Base-by-base conservation (phyloP, 768 basidiomycete genomes). In the Pleurotus salmoneostramineus region DNA sequence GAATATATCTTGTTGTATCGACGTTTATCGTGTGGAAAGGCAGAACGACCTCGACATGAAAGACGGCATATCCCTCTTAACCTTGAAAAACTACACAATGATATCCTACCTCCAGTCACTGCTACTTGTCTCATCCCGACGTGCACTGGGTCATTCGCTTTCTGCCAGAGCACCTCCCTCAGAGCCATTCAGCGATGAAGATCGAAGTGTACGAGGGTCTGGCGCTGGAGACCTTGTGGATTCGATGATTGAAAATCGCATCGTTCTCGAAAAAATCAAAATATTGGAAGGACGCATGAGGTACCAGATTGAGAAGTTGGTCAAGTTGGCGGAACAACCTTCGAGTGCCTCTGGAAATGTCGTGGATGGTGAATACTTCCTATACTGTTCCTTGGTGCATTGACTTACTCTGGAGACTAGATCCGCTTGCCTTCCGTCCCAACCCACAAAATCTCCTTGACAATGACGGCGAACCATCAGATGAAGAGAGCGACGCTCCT, bases 271-370 rank as follows among this genome's bases (percentile, higher is more conserved):
- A 68, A 98, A 97, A 74, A 79, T 89, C 49, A 88, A 88, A 59
- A 79, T 84, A 0, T 79, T 99, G 21, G 95, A 98, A 71, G 78
- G 79, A 55, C 87, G 91, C 66, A 89, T 99, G 81, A 84, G 82
- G 49, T 98, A 99, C 70, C 97, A 98, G 69, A 93, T 99, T 64
- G 94, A 98, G 63, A 98, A 98, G 69, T 83, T 99, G 14, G 83
- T 95, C 31, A 81, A 83, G 59, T 71, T 91, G 4, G 88, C 93
- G 0, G 84, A 88, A 57, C 87, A 90, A 63, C 15, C 55, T 34
- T 74, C 78, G 14, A 71, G 76, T 21, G 71, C 76, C 61, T 73
- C 68, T 50, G 64, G 71, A 49, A 68, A 74, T 35, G 71, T 76
- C 11, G 71, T 77, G 4, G 84, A 92, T 60, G 93, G 92, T 91